Evolutionary conservation across 1,284 basidiomycete species (phyloP).

Genomic region (Cutaneotrichosporon sp.): DNA sequence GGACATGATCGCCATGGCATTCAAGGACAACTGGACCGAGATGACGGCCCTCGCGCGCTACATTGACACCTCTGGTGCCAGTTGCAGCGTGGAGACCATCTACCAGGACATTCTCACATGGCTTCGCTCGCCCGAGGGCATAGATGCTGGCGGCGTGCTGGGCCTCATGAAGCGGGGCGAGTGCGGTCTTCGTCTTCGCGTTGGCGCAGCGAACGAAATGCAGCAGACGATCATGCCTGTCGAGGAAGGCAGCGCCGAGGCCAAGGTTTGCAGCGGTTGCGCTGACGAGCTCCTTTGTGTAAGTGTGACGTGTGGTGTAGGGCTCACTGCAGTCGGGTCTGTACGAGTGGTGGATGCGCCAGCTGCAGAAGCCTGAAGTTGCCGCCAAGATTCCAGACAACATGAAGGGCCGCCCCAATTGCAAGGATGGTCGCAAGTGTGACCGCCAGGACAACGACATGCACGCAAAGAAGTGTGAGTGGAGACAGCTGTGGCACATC

Average conservation of each 20-base stretch:
- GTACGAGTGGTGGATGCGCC: constrained; percentile 26
- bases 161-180: constrained; percentile 23
- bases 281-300: constrained; percentile 23
- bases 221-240: constrained; percentile 15
- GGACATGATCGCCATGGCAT: constrained; percentile 21
- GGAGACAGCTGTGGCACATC: no score
- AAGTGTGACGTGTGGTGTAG: neutral
- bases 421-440: constrained; percentile 23
- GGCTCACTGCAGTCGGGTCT: constrained; percentile 18
- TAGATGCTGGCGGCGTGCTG: constrained; percentile 18
- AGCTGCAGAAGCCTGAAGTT: constrained; percentile 21
- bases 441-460: constrained; percentile 13
- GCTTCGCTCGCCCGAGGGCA: constrained; percentile 16
- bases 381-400: constrained; percentile 4
- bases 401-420: constrained; percentile 15
- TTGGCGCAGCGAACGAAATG: constrained; percentile 21
- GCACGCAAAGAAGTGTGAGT: constrained; percentile 23
- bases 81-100: constrained; percentile 2
- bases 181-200: constrained; percentile 19
- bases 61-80: constrained; percentile 1
- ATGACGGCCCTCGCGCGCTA: constrained; percentile 18
- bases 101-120: constrained; percentile 16
- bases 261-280: constrained; percentile 19
- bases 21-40: constrained; percentile 28
- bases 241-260: constrained; percentile 6